A percentile compares a stretch with the other conserved stretches of the same genome.
phyloP scores from a whole-genome alignment of 2,329 filamentous ascomycete genomes.

The Aspergillus sp. region DNA sequence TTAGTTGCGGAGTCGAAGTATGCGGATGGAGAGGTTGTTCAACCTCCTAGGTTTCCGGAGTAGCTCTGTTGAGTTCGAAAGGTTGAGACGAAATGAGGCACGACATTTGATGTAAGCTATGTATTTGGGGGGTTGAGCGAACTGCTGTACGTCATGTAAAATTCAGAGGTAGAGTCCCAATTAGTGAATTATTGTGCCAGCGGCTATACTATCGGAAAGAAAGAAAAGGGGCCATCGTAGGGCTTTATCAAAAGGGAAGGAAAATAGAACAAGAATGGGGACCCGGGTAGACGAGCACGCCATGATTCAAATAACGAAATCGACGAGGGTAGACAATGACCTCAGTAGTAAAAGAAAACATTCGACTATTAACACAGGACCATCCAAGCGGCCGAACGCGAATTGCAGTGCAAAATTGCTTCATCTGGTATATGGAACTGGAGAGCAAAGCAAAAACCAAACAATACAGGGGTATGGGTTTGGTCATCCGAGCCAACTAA shows the following conservation, averaged over 20 bases:
- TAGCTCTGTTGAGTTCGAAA: conserved; percentile 10
- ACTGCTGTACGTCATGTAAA: not conserved
- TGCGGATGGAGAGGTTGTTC: conserved; percentile 42
- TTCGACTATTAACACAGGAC: conserved; percentile 9
- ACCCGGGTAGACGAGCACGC: not conserved
- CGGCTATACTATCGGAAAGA: conserved; percentile 4
- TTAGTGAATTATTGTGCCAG: conserved; percentile 10
- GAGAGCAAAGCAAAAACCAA: conserved; percentile 2
- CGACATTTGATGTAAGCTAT: not conserved
- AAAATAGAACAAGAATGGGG: conserved; percentile 10
- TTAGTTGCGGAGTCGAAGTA: conserved; percentile 61
- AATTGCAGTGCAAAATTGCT: conserved; percentile 7
- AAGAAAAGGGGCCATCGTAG: not conserved
- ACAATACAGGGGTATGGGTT: conserved; percentile 7
- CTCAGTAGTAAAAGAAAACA: not conserved
- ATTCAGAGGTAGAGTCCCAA: not conserved
- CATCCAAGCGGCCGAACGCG: not conserved
- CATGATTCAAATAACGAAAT: not conserved
- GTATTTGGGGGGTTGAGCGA: not conserved
- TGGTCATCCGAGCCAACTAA: conserved; percentile 4
- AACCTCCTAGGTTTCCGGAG: conserved; percentile 41
- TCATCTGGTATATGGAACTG: conserved; percentile 6
- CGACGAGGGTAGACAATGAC: conserved; percentile 3
- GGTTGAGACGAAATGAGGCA: not conserved
- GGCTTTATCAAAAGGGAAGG: conserved; percentile 8